Conservation (phyloP, 306 rosid species). For the Sesbania bispinosa region DNA sequence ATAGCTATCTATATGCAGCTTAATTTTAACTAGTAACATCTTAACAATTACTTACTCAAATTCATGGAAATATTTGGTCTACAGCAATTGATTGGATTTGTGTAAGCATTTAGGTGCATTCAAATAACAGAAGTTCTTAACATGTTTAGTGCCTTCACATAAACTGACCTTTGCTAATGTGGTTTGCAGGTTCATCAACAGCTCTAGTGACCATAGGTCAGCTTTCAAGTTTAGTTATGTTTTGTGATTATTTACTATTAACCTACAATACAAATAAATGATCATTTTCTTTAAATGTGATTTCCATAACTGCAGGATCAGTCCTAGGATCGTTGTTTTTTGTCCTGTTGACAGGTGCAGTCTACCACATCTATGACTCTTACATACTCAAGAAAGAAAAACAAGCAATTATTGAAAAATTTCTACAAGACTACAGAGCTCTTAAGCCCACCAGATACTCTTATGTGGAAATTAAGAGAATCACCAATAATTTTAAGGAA, state of each 20-base stretch:
- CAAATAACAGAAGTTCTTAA: not conserved
- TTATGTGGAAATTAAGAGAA: slow-evolving; percentile 36
- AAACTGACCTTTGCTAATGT: not conserved
- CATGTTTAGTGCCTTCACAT: not conserved
- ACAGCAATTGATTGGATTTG: too few relatives aligned
- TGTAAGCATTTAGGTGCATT: not conserved
- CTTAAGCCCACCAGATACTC: slow-evolving; percentile 40
- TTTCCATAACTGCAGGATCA: slow-evolving; percentile 17
- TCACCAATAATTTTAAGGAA: slow-evolving; percentile 30
- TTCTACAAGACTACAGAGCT: slow-evolving; percentile 37
- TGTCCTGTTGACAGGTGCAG: not conserved
- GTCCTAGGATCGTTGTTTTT: slow-evolving; percentile 17
- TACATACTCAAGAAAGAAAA: not conserved
- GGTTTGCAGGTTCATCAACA: slow-evolving; percentile 15
- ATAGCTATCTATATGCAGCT: too few relatives aligned
- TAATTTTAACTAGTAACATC: not conserved
- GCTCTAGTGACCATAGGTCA: slow-evolving; percentile 22
- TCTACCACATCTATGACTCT: not conserved
- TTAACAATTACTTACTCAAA: not conserved
- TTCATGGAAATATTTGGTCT: too few relatives aligned
- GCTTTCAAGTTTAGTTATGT: not conserved
- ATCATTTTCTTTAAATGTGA: not conserved
- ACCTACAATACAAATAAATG: not conserved
- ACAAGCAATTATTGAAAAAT: slow-evolving; percentile 1
- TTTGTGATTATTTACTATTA: not conserved